Base-by-base conservation (phyloP, 225 moss, liverwort and hornwort genomes). In the Pseudisothecium myosuroides region DNA sequence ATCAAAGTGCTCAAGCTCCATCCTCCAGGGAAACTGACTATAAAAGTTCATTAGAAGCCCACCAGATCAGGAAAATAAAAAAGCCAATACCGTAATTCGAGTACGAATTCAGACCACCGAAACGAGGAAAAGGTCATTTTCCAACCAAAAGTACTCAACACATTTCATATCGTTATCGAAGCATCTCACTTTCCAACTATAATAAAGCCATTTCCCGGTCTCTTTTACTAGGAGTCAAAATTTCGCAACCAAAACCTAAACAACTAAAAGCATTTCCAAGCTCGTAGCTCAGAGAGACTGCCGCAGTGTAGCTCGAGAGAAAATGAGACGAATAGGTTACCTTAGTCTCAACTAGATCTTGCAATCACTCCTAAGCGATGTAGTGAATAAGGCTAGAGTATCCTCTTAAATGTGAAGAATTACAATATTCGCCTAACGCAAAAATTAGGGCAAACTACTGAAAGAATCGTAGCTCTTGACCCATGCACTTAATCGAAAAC, bases 381-480 rank as follows among this genome's bases (percentile, higher is more conserved):
- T 49, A 60, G 58, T 37, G n/a, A 87, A 62, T 24, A 82, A 89
- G 49, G 39, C 65, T 88, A 84, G 47, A 73, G 14, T 63, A 82
- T 47, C 61, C 31, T 14, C 61, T 32, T 9, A 21, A 58, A 54
- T 39, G 66, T 31, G 58, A 65, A 81, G 27, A 58, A 66, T 26
- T 65, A 69, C 45, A 78, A 85, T 12, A 56, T 47, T 23, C 24
- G 39, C 71, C 24, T 34, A 39, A 85, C 26, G 59, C 56, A 63
- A 20, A 86, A 82, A 90, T 91, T 91, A 93, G 91, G 93, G 86
- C 64, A 89, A 83, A 68, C 56, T 27, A 73, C 73, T n/a, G 21
- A 22, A 81, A 69, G 69, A 81, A 72, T 78, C 72, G 60, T n/a
- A 54, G 52, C 82, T 64, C 50, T 74, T 47, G 50, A n/a, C 59